Evolutionary conservation across 306 rosid genomes (phyloP).

Genomic region (Dalbergia cochinchinensis): DNA sequence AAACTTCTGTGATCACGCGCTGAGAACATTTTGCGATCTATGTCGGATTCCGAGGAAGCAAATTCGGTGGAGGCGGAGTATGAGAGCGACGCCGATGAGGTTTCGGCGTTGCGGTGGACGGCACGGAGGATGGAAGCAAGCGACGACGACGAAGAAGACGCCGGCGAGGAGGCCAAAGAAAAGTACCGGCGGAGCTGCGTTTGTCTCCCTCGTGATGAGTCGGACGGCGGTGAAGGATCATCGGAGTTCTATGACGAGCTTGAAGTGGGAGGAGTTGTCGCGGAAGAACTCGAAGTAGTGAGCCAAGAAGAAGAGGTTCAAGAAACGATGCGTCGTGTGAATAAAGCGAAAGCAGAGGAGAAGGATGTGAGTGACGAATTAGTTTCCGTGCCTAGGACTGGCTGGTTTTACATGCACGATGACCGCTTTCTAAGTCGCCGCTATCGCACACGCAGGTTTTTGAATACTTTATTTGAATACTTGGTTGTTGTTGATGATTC

Average conservation of each 20-base stretch:
- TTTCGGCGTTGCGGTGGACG: slow-evolving; percentile 20
- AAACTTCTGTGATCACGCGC: neutral
- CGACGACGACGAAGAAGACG: slow-evolving; percentile 29
- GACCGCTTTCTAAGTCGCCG: slow-evolving; percentile 22
- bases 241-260: neutral
- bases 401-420: slow-evolving; percentile 42
- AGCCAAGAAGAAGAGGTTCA: slow-evolving; percentile 16
- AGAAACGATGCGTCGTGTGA: slow-evolving; percentile 6
- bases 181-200: neutral
- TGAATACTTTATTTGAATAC: too few species aligned
- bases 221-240: neutral
- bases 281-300: slow-evolving; percentile 14
- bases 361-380: neutral
- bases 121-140: slow-evolving; percentile 37
- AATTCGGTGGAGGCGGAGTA: slow-evolving; percentile 9
- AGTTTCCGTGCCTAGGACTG: slow-evolving; percentile 27
- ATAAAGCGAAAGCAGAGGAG: neutral
- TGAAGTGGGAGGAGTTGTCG: neutral
- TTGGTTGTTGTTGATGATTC: neutral
- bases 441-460: slow-evolving; percentile 25
- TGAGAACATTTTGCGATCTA: neutral
- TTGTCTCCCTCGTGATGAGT: neutral
- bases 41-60: slow-evolving; percentile 1
- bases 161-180: neutral
- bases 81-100: slow-evolving; percentile 28